Evolutionary conservation across 805 yeast genomes (phyloP).

Genomic region (Wickerhamomyces alni): DNA sequence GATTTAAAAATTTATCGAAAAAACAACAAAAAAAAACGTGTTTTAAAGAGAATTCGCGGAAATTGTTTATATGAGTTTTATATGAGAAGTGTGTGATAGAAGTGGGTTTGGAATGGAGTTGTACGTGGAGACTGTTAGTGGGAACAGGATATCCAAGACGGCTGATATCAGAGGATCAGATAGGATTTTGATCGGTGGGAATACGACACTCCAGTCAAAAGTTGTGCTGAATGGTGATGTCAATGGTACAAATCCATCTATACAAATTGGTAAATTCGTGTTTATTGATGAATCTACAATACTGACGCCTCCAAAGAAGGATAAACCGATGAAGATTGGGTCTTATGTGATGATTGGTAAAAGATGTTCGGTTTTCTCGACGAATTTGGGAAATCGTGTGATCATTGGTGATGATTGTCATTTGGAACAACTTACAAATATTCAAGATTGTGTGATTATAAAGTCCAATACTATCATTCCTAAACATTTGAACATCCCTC

Average conservation of each 20-base stretch:
- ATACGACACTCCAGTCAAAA: slow-evolving; percentile 33
- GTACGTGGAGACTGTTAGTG: slow-evolving; percentile 42
- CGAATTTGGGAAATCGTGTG: slow-evolving; percentile 44
- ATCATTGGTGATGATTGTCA: slow-evolving; percentile 36
- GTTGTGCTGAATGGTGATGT: slow-evolving; percentile 23
- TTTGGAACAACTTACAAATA: slow-evolving; percentile 30
- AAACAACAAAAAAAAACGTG: no score
- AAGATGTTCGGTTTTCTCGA: slow-evolving; percentile 27
- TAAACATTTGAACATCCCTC: slow-evolving; percentile 40
- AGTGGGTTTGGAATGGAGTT: no score
- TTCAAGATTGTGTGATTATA: slow-evolving; percentile 49
- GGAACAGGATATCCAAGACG: slow-evolving; percentile 41
- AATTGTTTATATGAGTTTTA: no score
- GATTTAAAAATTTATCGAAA: no score
- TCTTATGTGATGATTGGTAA: slow-evolving; percentile 39
- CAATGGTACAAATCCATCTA: slow-evolving; percentile 23
- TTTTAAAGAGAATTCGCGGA: no score
- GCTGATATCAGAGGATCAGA: slow-evolving; percentile 39
- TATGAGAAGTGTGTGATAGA: no score
- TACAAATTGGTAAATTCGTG: slow-evolving; percentile 42
- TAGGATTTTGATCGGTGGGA: slow-evolving; percentile 39
- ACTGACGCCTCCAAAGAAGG: slow-evolving; percentile 27
- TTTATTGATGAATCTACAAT: slow-evolving; percentile 27
- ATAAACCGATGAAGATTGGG: slow-evolving; percentile 31
- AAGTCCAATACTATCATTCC: slow-evolving; percentile 37